Evolutionary conservation across 2,329 filamentous ascomycete species (phyloP).

Genomic region (Nannizzia gypsea): DNA sequence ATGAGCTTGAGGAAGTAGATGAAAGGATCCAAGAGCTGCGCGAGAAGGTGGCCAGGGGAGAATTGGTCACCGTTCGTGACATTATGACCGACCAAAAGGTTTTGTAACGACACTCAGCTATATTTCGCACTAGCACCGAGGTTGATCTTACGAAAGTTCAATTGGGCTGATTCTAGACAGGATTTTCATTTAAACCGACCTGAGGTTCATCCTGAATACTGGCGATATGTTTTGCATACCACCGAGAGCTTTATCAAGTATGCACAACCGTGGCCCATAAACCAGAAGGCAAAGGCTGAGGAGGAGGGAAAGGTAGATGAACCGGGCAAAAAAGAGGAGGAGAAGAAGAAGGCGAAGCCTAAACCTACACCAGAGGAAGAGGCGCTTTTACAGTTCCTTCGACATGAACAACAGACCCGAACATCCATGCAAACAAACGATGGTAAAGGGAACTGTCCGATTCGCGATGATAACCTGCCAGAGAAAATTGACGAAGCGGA

Average conservation of each 20-base stretch:
- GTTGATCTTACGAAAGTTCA: neutral
- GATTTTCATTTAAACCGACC: slow-evolving; percentile 37
- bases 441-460: neutral
- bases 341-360: slow-evolving; percentile 13
- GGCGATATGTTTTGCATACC: slow-evolving; percentile 40
- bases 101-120: slow-evolving; percentile 2
- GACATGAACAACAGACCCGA: slow-evolving; percentile 36
- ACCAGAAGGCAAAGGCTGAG: slow-evolving; percentile 29
- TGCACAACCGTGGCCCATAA: slow-evolving; percentile 39
- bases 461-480: slow-evolving; percentile 21
- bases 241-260: slow-evolving; percentile 42
- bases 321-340: slow-evolving; percentile 3
- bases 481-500: slow-evolving; percentile 40
- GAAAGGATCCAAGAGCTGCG: slow-evolving; percentile 19
- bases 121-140: neutral
- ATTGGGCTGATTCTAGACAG: slow-evolving; percentile 16
- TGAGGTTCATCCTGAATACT: slow-evolving; percentile 35
- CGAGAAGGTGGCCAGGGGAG: slow-evolving; percentile 17
- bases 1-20: slow-evolving; percentile 19
- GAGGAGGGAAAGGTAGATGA: slow-evolving; percentile 18
- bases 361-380: slow-evolving; percentile 30
- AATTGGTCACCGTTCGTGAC: slow-evolving; percentile 20
- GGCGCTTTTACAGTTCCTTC: slow-evolving; percentile 30
- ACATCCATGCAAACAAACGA: slow-evolving; percentile 18
- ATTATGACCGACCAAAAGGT: slow-evolving; percentile 20